Conservation (phyloP, 2,329 filamentous ascomycete genomes). For the Daldinia sp. region DNA sequence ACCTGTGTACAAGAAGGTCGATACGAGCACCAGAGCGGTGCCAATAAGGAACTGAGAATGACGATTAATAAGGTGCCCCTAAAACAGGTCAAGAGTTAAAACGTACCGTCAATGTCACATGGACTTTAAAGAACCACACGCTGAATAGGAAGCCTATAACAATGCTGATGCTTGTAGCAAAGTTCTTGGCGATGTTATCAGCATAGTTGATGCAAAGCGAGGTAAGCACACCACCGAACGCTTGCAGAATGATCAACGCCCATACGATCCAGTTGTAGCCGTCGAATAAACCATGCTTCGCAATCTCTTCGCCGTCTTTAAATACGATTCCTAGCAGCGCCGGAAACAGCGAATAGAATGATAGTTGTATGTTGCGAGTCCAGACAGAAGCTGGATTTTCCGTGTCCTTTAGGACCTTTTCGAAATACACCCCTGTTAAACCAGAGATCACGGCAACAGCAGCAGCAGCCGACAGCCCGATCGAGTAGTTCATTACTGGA, state of each 20-base stretch:
- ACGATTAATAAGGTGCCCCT: constrained; percentile 10
- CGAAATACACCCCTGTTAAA: constrained; percentile 86
- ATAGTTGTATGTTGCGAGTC: constrained; percentile 94
- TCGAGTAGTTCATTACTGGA: constrained; percentile 77
- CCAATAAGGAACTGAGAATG: constrained; percentile 80
- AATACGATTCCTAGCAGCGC: constrained; percentile 88
- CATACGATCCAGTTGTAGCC: constrained; percentile 95
- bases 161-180: constrained; percentile 92
- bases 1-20: constrained; percentile 87
- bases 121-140: constrained; percentile 85
- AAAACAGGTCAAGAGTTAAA: not conserved
- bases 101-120: constrained; percentile 78
- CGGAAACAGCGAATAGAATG: constrained; percentile 93
- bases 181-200: constrained; percentile 93
- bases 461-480: constrained; percentile 83
- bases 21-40: constrained; percentile 79
- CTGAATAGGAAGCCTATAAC: constrained; percentile 88
- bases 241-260: constrained; percentile 85
- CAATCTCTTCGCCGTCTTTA: constrained; percentile 87
- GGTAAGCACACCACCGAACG: constrained; percentile 84
- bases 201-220: constrained; percentile 85
- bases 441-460: constrained; percentile 84
- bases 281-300: constrained; percentile 88
- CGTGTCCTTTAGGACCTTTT: constrained; percentile 93
- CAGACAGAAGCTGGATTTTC: constrained; percentile 81